Conservation (phyloP, 2,329 filamentous ascomycete species). For the Penicillium italicum region DNA sequence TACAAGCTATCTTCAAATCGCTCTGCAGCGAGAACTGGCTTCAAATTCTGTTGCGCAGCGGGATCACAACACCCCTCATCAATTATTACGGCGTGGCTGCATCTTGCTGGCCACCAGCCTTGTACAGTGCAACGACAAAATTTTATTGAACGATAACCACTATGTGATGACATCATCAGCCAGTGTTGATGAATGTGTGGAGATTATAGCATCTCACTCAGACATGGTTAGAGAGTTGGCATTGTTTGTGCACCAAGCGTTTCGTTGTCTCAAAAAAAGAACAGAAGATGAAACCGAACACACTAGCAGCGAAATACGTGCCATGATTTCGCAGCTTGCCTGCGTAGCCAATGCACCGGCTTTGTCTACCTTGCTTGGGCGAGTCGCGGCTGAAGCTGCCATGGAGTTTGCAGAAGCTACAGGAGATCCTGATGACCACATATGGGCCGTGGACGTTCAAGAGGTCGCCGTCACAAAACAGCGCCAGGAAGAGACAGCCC, state of each 20-base stretch:
- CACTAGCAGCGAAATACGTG: slow-evolving; percentile 26
- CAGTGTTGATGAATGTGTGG: slow-evolving; percentile 31
- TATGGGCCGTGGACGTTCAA: slow-evolving; percentile 41
- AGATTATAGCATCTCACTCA: slow-evolving; percentile 27
- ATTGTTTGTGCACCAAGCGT: slow-evolving; percentile 33
- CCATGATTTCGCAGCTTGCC: slow-evolving; percentile 26
- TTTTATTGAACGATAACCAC: slow-evolving; percentile 7
- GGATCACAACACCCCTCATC: slow-evolving; percentile 16
- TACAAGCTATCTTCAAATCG: slow-evolving; percentile 23
- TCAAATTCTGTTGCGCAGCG: slow-evolving; percentile 1
- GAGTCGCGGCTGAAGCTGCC: slow-evolving; percentile 38
- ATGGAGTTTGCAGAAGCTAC: slow-evolving; percentile 42
- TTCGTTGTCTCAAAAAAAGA: slow-evolving; percentile 32
- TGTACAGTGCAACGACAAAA: slow-evolving; percentile 26
- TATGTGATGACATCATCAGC: slow-evolving; percentile 16
- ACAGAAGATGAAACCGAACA: slow-evolving; percentile 22
- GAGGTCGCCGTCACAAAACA: slow-evolving; percentile 28
- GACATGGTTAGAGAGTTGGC: slow-evolving; percentile 36
- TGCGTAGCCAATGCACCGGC: slow-evolving; percentile 19
- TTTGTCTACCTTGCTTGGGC: slow-evolving; percentile 31
- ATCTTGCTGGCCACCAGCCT: slow-evolving; percentile 32
- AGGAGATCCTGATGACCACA: slow-evolving; percentile 36
- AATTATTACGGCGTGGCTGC: slow-evolving; percentile 33
- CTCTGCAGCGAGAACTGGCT: slow-evolving; percentile 25
- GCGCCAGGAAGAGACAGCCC: slow-evolving; percentile 5